A percentile compares a stretch with the other conserved stretches of the same genome.
Conservation (phyloP, 1,139 yeast genomes). For the Pichia sp. region DNA sequence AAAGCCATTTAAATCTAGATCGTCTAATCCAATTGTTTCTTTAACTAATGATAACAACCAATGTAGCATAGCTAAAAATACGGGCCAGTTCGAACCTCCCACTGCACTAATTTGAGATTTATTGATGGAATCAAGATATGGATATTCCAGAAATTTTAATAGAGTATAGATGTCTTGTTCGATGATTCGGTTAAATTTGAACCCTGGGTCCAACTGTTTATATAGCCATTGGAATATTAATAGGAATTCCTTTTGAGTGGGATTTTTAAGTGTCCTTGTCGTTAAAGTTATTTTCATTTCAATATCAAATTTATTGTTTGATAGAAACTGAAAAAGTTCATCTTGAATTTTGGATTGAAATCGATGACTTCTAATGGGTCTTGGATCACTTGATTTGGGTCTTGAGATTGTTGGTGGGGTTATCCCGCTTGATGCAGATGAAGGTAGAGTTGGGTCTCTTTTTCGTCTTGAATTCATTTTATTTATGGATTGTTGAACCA, state of each 20-base stretch:
- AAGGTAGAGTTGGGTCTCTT: slow-evolving; percentile 11
- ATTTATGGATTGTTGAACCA: background rate
- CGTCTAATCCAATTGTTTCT: slow-evolving; percentile 27
- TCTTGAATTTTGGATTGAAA: slow-evolving; percentile 60
- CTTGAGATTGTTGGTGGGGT: slow-evolving; percentile 4
- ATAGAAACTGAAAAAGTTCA: slow-evolving; percentile 58
- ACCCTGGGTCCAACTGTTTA: slow-evolving; percentile 70
- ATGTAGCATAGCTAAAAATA: slow-evolving; percentile 69
- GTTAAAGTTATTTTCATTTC: slow-evolving; percentile 68
- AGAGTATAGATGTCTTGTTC: slow-evolving; percentile 72
- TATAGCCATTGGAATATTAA: slow-evolving; percentile 75
- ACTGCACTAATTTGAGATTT: slow-evolving; percentile 86
- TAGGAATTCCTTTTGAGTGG: slow-evolving; percentile 84
- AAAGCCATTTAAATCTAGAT: slow-evolving; percentile 28
- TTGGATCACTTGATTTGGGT: slow-evolving; percentile 40
- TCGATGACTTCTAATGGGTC: slow-evolving; percentile 69
- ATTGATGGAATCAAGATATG: slow-evolving; percentile 71
- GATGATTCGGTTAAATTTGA: slow-evolving; percentile 55
- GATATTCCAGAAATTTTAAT: slow-evolving; percentile 61
- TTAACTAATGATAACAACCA: slow-evolving; percentile 63
- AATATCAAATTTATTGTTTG: slow-evolving; percentile 56
- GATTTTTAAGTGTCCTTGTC: slow-evolving; percentile 57
- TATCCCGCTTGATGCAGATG: slow-evolving; percentile 17
- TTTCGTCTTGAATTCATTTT: background rate
- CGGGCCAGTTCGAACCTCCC: slow-evolving; percentile 88